These are phyloP conservation scores for Cetradonia linearis DNA, from an alignment of 495 filamentous ascomycete genomes.

Conservation along the genomic window DNA sequence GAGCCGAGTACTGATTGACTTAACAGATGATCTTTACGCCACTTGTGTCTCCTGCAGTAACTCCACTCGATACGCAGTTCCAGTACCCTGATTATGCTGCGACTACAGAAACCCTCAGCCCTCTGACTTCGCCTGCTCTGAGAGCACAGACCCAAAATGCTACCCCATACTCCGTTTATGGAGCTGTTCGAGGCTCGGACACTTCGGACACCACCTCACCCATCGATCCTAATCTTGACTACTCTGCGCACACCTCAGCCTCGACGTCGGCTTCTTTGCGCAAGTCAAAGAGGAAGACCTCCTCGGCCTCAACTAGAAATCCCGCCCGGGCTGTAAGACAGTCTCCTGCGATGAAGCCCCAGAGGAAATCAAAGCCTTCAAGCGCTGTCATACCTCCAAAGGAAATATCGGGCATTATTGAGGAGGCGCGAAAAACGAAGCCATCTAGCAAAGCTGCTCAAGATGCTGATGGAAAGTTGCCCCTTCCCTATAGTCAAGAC, in stretches of 20 bases:
- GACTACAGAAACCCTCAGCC: constrained; percentile 86
- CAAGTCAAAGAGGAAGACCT: constrained; percentile 28
- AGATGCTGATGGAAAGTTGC: constrained; percentile 31
- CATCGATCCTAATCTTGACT: constrained; percentile 37
- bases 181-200: constrained; percentile 29
- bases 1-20: constrained; percentile 9
- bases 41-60: constrained; percentile 88
- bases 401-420: constrained; percentile 41
- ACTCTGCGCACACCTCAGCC: constrained; percentile 30
- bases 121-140: constrained; percentile 82
- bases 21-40: constrained; percentile 80
- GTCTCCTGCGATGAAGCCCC: constrained; percentile 77
- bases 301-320: constrained; percentile 35
- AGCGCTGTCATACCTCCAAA: constrained; percentile 48
- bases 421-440: constrained; percentile 29
- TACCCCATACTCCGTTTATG: constrained; percentile 34
- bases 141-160: constrained; percentile 55
- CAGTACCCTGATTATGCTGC: constrained; percentile 70
- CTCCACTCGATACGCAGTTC: constrained; percentile 78
- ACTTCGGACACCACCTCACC: constrained; percentile 38
- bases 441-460: constrained; percentile 27
- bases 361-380: constrained; percentile 48
- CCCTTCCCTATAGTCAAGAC: constrained; percentile 42
- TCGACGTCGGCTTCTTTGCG: constrained; percentile 32
- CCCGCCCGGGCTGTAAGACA: constrained; percentile 49